These are phyloP conservation scores for Coffea eugenioides DNA, from an alignment of 257 asterid genomes.

Conservation along the genomic window DNA sequence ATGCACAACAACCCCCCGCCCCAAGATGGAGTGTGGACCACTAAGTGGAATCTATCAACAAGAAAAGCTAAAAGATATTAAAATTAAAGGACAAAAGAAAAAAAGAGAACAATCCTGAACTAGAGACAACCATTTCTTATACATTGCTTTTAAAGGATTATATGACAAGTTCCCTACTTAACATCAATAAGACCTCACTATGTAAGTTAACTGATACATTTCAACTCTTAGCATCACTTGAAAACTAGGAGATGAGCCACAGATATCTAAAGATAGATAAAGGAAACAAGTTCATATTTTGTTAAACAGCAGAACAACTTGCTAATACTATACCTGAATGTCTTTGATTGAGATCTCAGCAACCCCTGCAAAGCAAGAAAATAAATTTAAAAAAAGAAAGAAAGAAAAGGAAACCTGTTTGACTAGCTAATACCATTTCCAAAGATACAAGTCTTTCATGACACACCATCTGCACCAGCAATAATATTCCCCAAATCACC, in stretches of 20 bases:
- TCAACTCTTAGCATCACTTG: neutral
- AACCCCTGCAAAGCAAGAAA: conserved; percentile 51
- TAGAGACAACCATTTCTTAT: neutral
- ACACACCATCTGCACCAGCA: conserved; percentile 72
- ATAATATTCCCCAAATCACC: conserved; percentile 87
- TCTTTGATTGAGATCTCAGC: conserved; percentile 65
- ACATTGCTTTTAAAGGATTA: neutral
- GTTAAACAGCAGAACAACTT: neutral
- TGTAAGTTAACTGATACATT: neutral
- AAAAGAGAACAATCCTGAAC: neutral
- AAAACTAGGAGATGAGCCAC: neutral
- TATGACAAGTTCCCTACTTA: neutral
- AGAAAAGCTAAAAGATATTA: conserved; percentile 10
- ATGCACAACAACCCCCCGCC: conserved; percentile 93
- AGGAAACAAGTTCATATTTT: neutral
- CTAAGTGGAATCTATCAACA: conserved; percentile 60
- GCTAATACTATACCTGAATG: conserved; percentile 44
- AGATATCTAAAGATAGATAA: neutral
- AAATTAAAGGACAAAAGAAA: neutral
- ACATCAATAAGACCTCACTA: neutral
- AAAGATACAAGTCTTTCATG: conserved; percentile 1
- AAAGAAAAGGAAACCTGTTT: conserved; percentile 1
- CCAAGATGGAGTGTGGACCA: conserved; percentile 79
- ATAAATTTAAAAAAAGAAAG: neutral
- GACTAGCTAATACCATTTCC: neutral